Evolutionary conservation across 176 grass and related monocot species (phyloP), one percentile per base, ranked within the genome.

Genomic region (Tuctoria greenei): DNA sequence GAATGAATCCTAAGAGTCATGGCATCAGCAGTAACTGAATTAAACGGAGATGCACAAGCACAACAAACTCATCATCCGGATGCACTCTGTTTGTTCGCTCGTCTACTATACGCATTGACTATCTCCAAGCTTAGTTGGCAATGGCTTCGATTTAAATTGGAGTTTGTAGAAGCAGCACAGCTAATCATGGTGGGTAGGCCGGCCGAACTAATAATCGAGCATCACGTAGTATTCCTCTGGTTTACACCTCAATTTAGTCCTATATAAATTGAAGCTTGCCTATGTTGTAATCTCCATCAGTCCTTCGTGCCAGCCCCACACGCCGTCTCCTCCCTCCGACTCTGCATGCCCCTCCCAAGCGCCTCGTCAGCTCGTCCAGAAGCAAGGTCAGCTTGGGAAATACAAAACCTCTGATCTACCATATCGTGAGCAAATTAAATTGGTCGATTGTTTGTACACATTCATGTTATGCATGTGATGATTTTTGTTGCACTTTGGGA

Each of bases 151-250:
- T 72, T 72, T 38, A 56, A 15, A 72, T 55, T 56, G 69, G 31
- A 37, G 70, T 73, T 50, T 73, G 50, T 73, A 73, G 70, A 73
- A 73, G 35, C 28, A 71, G 27, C 20, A 71, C 68, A 52, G 20
- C 68, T 52, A 50, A 70, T 70, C 67, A 34, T 1, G 23, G 66
- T 43, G 0, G 45, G 26, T 5, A 4, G 24, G 23, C 66, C 26
- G 67, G 16, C 68, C 68, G 16, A 73, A 73, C 51, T 26, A 4
- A 57, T 12, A 35, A 72, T 55, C 56, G 56, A 59, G 21, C 69
- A 38, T 34, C 67, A 38, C n/a, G 44, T 35, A 25, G 16, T 35
- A 24, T 46, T 13, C n/a, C 47, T 56, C 35, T 57, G 24, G 69
- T 9, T 15, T 35, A 14, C 18, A 31, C 49, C 24, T 28, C 1